A percentile compares a stretch with the other conserved stretches of the same genome.
phyloP scores from a whole-genome alignment of 345 rosid species.

The Conringia planisiliqua region DNA sequence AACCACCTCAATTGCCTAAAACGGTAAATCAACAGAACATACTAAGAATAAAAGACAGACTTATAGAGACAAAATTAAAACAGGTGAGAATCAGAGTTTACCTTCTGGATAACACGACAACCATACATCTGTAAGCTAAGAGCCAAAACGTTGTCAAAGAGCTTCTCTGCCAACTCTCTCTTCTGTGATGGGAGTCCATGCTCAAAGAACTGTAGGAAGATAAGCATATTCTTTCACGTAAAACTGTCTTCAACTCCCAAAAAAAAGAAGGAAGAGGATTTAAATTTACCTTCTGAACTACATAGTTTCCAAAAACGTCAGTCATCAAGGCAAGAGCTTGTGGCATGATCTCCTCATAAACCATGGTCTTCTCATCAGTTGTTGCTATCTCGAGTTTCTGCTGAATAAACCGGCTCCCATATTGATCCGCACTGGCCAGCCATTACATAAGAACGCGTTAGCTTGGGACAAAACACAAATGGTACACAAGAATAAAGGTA shows the following conservation, averaged over 20 bases:
- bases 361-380: constrained; percentile 74
- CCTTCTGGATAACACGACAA: constrained; percentile 96
- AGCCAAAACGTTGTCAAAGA: constrained; percentile 69
- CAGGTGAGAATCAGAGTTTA: constrained; percentile 16
- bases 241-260: background rate
- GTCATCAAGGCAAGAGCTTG: constrained; percentile 79
- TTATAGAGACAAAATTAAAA: background rate
- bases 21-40: background rate
- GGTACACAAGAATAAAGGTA: background rate
- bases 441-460: background rate
- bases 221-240: background rate
- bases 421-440: constrained; percentile 63
- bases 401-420: constrained; percentile 56
- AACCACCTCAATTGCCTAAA: constrained; percentile 87
- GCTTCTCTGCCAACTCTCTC: constrained; percentile 81
- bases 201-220: constrained; percentile 71
- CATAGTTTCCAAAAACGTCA: constrained; percentile 93
- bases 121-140: constrained; percentile 98
- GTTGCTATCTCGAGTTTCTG: constrained; percentile 76
- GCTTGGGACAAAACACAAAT: background rate
- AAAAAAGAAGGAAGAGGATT: constrained; percentile 2
- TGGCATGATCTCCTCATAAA: constrained; percentile 83
- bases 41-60: background rate
- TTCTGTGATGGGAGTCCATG: constrained; percentile 78
- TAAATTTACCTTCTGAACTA: constrained; percentile 73